These are phyloP conservation scores for Heliamphora pulchella DNA, from an alignment of 179 eudicot genomes.

Conservation along the genomic window DNA sequence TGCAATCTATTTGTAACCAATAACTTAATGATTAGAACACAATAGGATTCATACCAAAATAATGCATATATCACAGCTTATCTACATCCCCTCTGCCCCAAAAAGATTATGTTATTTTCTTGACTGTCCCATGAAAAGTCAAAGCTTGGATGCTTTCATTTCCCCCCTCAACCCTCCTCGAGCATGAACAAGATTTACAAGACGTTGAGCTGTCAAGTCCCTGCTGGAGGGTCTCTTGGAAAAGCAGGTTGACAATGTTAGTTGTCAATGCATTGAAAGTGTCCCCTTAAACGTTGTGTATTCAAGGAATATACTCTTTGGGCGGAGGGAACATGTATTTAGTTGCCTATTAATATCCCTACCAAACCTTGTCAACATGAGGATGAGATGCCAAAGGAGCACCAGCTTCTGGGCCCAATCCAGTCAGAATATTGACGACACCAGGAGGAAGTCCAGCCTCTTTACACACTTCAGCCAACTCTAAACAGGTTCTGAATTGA, in stretches of 20 bases:
- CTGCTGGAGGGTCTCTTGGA: neutral
- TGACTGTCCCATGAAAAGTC: neutral
- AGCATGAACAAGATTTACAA: neutral
- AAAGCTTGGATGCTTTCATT: neutral
- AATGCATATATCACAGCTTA: neutral
- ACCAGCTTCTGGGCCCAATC: slow-evolving; percentile 91
- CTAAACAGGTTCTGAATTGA: slow-evolving; percentile 73
- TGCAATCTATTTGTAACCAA: slow-evolving; percentile 57
- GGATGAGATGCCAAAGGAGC: slow-evolving; percentile 92
- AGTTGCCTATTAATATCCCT: neutral
- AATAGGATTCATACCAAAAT: too few species aligned
- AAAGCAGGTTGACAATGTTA: neutral
- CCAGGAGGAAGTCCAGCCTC: slow-evolving; percentile 94
- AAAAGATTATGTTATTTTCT: neutral
- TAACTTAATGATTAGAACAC: neutral
- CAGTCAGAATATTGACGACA: slow-evolving; percentile 78
- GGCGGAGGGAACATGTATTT: too few species aligned
- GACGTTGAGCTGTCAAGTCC: neutral
- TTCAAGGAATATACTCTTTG: neutral
- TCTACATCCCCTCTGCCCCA: neutral
- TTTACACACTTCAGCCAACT: slow-evolving; percentile 73
- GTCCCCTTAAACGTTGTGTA: neutral
- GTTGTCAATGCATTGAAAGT: neutral
- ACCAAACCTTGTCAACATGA: slow-evolving; percentile 80
- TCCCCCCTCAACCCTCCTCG: neutral